Evolutionary conservation across 2,329 filamentous ascomycete genomes (phyloP), one percentile per base, ranked within the genome.

Genomic region (Calonectria fujianensis): DNA sequence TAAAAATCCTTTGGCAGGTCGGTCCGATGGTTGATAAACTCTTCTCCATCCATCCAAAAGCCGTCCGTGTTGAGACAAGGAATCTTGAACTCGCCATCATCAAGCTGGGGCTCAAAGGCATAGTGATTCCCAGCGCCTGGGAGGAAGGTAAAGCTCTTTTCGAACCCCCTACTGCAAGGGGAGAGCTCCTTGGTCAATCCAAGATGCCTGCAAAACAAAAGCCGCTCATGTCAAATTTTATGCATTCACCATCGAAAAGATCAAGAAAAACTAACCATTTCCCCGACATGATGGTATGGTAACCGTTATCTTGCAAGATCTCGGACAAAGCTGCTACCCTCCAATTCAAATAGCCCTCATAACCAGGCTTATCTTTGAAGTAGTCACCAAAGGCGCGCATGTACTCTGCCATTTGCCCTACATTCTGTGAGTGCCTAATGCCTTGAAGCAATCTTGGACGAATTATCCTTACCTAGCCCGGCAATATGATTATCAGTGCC

Each of bases 401-500:
- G 24, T 24, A 24, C 24, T 24, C 24, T 24, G 24, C 24, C 24
- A 24, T 24, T 24, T 24, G 24, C 24, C 24, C 24, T 24, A 24
- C 24, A 24, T 24, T 24, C 24, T 24, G 24, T 24, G 24, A 24
- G 24, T 24, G 24, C 24, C 24, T 24, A 24, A 24, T 24, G 24
- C 1, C 24, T 24, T 24, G 24, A 24, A 24, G 24, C 24, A 24
- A 24, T 24, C 24, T 24, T 24, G 2, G 24, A 24, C 24, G 24
- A 24, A 24, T 24, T 24, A 24, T 24, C 2, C 24, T 24, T 24
- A 16, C 90, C 90, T 0, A 92, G 82, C 0, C 90, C 87, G 6
- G 87, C 86, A 59, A 89, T 88, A 74, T 89, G 89, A 74, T 91
- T 87, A 74, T 91, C 89, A 0, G 90, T 92, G 4, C 91, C 90